Evolutionary conservation across 2,329 filamentous ascomycete genomes (phyloP), one percentile per base, ranked within the genome.

Genomic region (Esteya vermicola): DNA sequence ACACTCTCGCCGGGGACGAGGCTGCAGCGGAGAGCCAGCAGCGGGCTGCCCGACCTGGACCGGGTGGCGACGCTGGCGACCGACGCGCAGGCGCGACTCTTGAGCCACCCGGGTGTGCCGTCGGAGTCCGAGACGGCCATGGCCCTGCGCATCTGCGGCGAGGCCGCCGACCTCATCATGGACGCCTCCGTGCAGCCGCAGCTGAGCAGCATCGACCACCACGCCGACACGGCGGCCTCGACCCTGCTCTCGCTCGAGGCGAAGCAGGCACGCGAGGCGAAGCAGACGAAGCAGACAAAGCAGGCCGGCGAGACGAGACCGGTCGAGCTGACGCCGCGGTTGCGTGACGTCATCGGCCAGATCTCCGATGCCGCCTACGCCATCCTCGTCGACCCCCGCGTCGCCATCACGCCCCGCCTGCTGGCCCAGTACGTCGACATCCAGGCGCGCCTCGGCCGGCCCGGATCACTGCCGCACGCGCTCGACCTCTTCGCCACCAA

Each of bases 401-500:
- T 95, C 36, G 83, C 86, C 60, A 82, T 96, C 53, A 82, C 83
- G 5, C 75, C 80, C 9, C 64, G 70, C 23, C 64, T 89, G 26
- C 72, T 96, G 30, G 65, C 72, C 42, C 58, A 72, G 49, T 96
- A 95, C 58, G 78, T 93, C 45, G 67, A 73, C 28, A 75, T 85
- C 33, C 85, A 94, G 56, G 68, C 78, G 22, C 68, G 78, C 10
- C 71, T 96, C 33, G 72, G 76, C 45, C 76, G 72, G 42, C 78
- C 85, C 3, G 75, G 84, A 47, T 78, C 82, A 33, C 73, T 96
- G 46, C 85, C 89, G 7, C 72, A 79, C 44, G 75, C 86, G 32
- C 81, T 98, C 53, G 65, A 78, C 41, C 68, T 95, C 39, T 96
- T 89, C 56, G 84, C 85, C 36, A 74, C 75, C 50, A 98, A 96